Evolutionary conservation across 1,139 yeast species (phyloP).

Genomic region (Taphrina sp.): DNA sequence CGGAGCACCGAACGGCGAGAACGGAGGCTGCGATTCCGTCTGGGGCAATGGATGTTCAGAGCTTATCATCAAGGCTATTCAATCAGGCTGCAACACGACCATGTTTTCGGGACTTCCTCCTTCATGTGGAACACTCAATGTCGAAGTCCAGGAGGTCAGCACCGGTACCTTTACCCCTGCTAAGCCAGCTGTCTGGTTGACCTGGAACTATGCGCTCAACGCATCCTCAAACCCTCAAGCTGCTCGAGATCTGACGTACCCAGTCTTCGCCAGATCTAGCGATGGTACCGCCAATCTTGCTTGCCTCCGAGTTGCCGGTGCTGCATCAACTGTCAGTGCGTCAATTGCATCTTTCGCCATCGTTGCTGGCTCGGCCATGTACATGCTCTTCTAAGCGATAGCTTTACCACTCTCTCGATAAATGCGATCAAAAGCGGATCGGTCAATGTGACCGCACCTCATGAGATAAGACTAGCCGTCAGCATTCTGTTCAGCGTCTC

Average conservation of each 20-base stretch:
- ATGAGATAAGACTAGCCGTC: no score
- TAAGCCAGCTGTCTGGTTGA: conserved; percentile 33
- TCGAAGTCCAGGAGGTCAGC: conserved; percentile 18
- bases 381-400: conserved; percentile 26
- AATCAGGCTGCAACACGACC: conserved; percentile 29
- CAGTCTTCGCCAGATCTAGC: conserved; percentile 27
- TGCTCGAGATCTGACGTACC: conserved; percentile 28
- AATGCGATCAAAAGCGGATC: no score
- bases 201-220: conserved; percentile 28
- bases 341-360: conserved; percentile 21
- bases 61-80: conserved; percentile 26
- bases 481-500: no score
- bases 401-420: no score
- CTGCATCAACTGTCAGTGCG: conserved; percentile 23
- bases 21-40: conserved; percentile 29
- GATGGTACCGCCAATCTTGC: conserved; percentile 31
- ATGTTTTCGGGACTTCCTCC: conserved; percentile 31
- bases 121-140: conserved; percentile 31
- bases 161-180: conserved; percentile 24
- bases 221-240: conserved; percentile 19
- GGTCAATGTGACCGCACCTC: no score
- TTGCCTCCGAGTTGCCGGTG: conserved; percentile 27
- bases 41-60: conserved; percentile 30
- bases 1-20: conserved; percentile 28
- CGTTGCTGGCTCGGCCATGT: conserved; percentile 23